These are phyloP conservation scores for Oenanthe sinensis DNA, from an alignment of 129 eudicot species.

Conservation along the genomic window DNA sequence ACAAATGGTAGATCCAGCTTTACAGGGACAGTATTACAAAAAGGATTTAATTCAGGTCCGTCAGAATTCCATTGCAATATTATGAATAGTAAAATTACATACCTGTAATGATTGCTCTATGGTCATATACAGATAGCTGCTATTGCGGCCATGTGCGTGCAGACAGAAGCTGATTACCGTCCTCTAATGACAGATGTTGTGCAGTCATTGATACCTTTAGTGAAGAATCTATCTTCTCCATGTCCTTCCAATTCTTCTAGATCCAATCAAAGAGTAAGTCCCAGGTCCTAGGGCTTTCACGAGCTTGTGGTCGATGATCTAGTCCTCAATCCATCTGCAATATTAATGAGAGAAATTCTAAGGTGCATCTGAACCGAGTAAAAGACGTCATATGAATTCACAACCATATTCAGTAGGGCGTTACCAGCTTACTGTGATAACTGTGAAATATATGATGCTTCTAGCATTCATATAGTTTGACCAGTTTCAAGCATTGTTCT, in stretches of 20 bases:
- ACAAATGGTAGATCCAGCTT: slow-evolving; percentile 78
- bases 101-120: background rate
- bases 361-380: background rate
- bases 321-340: background rate
- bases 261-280: slow-evolving; percentile 50
- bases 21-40: slow-evolving; percentile 49
- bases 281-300: slow-evolving; percentile 29
- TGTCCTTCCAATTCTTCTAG: slow-evolving; percentile 45
- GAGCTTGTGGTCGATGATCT: slow-evolving; percentile 1
- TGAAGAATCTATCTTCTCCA: slow-evolving; percentile 41
- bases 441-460: background rate
- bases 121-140: slow-evolving; percentile 59
- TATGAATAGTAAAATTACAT: background rate
- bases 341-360: background rate
- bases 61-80: background rate
- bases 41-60: slow-evolving; percentile 87
- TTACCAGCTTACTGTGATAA: background rate
- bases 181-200: slow-evolving; percentile 94
- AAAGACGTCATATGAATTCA: background rate
- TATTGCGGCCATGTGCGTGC: slow-evolving; percentile 91
- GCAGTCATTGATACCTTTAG: slow-evolving; percentile 75
- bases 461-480: background rate
- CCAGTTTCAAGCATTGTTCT: slow-evolving; percentile 3
- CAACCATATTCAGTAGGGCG: background rate
- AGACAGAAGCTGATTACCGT: slow-evolving; percentile 89